phyloP scores from a whole-genome alignment of 2,329 filamentous ascomycete genomes.

The Colletotrichum shisoi region DNA sequence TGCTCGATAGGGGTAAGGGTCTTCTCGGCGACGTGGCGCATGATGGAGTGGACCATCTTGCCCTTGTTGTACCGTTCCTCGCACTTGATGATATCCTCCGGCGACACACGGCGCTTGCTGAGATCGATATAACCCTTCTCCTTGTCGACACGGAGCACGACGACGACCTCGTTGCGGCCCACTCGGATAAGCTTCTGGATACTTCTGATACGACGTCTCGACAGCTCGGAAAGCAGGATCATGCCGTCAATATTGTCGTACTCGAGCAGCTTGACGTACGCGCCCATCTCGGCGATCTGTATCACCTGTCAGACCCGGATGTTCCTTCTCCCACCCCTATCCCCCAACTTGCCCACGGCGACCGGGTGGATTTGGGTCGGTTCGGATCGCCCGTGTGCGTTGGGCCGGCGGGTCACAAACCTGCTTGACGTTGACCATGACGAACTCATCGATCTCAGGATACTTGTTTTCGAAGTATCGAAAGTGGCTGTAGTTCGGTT shows the following conservation, averaged over 20 bases:
- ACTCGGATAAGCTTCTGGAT: slow-evolving; percentile 99
- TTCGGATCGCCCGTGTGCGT: slow-evolving; percentile 32
- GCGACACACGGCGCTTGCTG: slow-evolving; percentile 95
- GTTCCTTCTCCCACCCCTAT: slow-evolving; percentile 9
- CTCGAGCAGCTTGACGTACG: slow-evolving; percentile 98
- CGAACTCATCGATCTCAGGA: slow-evolving; percentile 98
- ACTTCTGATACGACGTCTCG: slow-evolving; percentile 95
- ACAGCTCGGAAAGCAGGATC: slow-evolving; percentile 97
- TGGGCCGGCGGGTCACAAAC: slow-evolving; percentile 56
- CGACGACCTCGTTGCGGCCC: slow-evolving; percentile 97
- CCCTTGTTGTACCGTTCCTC: slow-evolving; percentile 99
- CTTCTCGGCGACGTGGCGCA: slow-evolving; percentile 98
- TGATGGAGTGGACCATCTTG: slow-evolving; percentile 99
- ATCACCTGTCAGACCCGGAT: slow-evolving; percentile 39
- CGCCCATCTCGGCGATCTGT: slow-evolving; percentile 99
- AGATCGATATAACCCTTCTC: slow-evolving; percentile 99
- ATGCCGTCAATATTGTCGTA: slow-evolving; percentile 99
- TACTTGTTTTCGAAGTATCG: slow-evolving; percentile 98
- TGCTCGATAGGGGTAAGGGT: slow-evolving; percentile 92
- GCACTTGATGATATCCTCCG: slow-evolving; percentile 97
- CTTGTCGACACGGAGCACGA: slow-evolving; percentile 98
- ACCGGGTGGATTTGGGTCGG: slow-evolving; percentile 21
- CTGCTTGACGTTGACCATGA: slow-evolving; percentile 99
- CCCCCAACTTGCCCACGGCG: not conserved
- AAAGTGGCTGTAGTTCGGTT: slow-evolving; percentile 76